Conservation (phyloP, 2,329 filamentous ascomycete species). For the Beauveria brongniartii region DNA sequence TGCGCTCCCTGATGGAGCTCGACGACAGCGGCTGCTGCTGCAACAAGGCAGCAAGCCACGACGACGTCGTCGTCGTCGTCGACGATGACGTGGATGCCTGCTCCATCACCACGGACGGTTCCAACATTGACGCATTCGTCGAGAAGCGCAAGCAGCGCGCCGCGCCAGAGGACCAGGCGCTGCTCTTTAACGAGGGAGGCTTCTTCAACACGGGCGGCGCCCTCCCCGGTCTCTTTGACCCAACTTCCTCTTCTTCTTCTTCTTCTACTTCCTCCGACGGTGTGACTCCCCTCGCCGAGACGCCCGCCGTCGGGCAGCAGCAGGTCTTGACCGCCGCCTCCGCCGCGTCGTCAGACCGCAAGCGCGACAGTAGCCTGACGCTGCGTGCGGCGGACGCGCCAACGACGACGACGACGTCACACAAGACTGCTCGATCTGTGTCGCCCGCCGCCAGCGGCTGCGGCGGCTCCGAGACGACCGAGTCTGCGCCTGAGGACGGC, state of each 20-base stretch:
- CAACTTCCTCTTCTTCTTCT: no score
- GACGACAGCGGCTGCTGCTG: not conserved
- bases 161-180: slow-evolving; percentile 14
- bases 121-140: slow-evolving; percentile 21
- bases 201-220: slow-evolving; percentile 18
- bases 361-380: not conserved
- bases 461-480: not conserved
- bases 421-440: no score
- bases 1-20: slow-evolving; percentile 13
- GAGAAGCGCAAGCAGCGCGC: slow-evolving; percentile 13
- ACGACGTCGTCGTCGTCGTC: not conserved
- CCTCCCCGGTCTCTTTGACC: slow-evolving; percentile 23
- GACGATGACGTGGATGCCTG: not conserved
- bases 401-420: not conserved
- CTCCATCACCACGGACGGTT: slow-evolving; percentile 20
- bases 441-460: no score
- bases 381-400: not conserved
- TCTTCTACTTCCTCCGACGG: no score
- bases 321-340: not conserved
- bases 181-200: slow-evolving; percentile 20
- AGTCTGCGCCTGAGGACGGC: not conserved
- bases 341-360: not conserved
- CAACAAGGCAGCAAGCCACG: not conserved
- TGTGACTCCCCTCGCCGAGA: not conserved
- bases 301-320: not conserved